These are phyloP conservation scores for Penicillium lividum DNA, from an alignment of 495 filamentous ascomycete genomes.

Conservation along the genomic window DNA sequence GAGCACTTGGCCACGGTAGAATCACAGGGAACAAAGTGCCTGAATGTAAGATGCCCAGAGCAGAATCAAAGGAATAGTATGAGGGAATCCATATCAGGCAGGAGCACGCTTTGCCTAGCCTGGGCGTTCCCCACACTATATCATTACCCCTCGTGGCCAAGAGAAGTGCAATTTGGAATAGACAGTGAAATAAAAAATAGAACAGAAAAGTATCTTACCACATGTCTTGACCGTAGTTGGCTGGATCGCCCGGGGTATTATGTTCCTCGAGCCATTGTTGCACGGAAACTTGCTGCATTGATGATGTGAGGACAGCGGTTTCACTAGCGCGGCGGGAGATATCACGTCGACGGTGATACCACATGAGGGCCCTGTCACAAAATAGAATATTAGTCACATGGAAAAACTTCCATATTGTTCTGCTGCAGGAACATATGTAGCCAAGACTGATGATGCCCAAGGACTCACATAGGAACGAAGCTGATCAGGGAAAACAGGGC, in stretches of 20 bases:
- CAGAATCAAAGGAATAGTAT: background rate
- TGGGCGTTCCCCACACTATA: constrained; percentile 35
- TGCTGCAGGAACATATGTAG: background rate
- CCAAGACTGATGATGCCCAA: constrained; percentile 17
- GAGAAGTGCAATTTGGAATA: constrained; percentile 1
- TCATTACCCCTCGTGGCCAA: constrained; percentile 27
- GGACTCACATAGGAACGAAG: constrained; percentile 37
- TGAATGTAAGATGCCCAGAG: constrained; percentile 7
- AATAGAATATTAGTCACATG: constrained; percentile 20
- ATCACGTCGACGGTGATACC: constrained; percentile 9
- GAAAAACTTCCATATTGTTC: background rate
- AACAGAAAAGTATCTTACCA: constrained; percentile 29
- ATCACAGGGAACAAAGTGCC: background rate
- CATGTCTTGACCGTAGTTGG: constrained; percentile 30
- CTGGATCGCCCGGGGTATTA: constrained; percentile 15
- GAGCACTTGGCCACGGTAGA: background rate
- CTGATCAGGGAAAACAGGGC: constrained; percentile 35
- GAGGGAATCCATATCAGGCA: constrained; percentile 16
- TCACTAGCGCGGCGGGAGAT: constrained; percentile 19
- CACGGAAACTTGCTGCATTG: constrained; percentile 26
- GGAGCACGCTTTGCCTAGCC: constrained; percentile 18
- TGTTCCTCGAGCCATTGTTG: constrained; percentile 36
- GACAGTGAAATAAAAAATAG: constrained; percentile 2
- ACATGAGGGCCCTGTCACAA: background rate
- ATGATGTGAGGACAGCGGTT: constrained; percentile 8